Conservation (phyloP, 2,329 filamentous ascomycete genomes). For the Pseudogymnoascus sp. region DNA sequence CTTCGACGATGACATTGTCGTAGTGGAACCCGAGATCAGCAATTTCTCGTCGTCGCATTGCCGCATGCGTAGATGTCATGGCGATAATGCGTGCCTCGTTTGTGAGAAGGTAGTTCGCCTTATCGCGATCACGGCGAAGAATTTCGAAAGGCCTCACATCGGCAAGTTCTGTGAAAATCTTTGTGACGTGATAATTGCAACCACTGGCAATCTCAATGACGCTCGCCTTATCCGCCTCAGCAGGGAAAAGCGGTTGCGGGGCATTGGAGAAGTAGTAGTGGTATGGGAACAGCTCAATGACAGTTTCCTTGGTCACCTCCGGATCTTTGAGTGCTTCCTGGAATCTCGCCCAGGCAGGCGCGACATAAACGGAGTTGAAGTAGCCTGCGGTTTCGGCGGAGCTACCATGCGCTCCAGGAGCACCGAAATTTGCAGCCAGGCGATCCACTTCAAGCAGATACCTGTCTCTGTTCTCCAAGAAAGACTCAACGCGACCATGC, state of each 20-base stretch:
- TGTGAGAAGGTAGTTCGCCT: slow-evolving; percentile 88
- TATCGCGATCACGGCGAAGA: slow-evolving; percentile 76
- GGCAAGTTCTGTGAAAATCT: slow-evolving; percentile 84
- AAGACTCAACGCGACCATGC: slow-evolving; percentile 75
- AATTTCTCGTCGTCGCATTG: slow-evolving; percentile 87
- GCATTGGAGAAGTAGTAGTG: slow-evolving; percentile 78
- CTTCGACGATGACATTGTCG: slow-evolving; percentile 96
- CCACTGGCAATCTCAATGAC: slow-evolving; percentile 69
- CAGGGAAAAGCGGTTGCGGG: slow-evolving; percentile 74
- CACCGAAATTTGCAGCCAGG: slow-evolving; percentile 73
- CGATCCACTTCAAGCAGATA: slow-evolving; percentile 79
- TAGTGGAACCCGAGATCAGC: slow-evolving; percentile 90
- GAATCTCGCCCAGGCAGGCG: slow-evolving; percentile 83
- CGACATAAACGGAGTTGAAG: slow-evolving; percentile 86
- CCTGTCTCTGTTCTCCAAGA: slow-evolving; percentile 74
- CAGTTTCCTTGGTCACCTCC: slow-evolving; percentile 47
- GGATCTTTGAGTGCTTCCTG: slow-evolving; percentile 53
- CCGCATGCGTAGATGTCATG: slow-evolving; percentile 97
- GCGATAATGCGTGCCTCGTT: slow-evolving; percentile 96
- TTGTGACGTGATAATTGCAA: slow-evolving; percentile 80
- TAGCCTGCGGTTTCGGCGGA: slow-evolving; percentile 96
- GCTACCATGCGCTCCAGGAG: slow-evolving; percentile 87
- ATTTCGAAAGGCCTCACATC: slow-evolving; percentile 96
- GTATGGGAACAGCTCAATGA: slow-evolving; percentile 76
- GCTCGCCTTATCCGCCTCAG: slow-evolving; percentile 53